phyloP scores from a whole-genome alignment of 1,284 basidiomycete genomes.

The Ceratobasidium sp. region DNA sequence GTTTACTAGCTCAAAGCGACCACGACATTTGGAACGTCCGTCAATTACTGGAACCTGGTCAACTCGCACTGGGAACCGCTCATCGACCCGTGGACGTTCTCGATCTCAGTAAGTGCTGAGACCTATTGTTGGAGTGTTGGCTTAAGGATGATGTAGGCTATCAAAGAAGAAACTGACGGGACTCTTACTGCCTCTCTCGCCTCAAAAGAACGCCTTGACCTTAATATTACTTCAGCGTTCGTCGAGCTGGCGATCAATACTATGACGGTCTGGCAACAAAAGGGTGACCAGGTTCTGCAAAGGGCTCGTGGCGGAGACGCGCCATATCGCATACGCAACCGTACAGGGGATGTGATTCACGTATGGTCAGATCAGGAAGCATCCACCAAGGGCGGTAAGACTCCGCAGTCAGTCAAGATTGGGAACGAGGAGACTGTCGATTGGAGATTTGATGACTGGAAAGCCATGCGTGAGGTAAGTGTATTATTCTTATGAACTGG shows the following conservation, averaged over 20 bases:
- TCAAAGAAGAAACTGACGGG: constrained; percentile 63
- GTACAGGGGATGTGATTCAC: constrained; percentile 84
- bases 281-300: constrained; percentile 76
- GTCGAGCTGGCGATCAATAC: constrained; percentile 86
- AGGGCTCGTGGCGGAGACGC: constrained; percentile 87
- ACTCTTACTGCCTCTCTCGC: constrained; percentile 73
- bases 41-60: constrained; percentile 97
- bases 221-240: constrained; percentile 93
- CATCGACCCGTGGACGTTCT: constrained; percentile 96
- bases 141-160: constrained; percentile 56
- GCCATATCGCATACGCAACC: constrained; percentile 92
- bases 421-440: constrained; percentile 83
- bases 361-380: constrained; percentile 81
- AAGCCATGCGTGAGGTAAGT: constrained; percentile 88
- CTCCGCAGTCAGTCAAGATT: constrained; percentile 62
- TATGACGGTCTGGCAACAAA: constrained; percentile 75
- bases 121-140: neutral
- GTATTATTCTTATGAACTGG: neutral
- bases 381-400: constrained; percentile 61
- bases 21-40: constrained; percentile 80
- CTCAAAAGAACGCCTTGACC: constrained; percentile 86
- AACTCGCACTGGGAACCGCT: constrained; percentile 99
- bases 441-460: constrained; percentile 99
- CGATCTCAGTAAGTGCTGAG: constrained; percentile 68
- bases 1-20: constrained; percentile 76